Base-by-base conservation (phyloP, 2,329 filamentous ascomycete genomes). In the Microcyclosporella mali region DNA sequence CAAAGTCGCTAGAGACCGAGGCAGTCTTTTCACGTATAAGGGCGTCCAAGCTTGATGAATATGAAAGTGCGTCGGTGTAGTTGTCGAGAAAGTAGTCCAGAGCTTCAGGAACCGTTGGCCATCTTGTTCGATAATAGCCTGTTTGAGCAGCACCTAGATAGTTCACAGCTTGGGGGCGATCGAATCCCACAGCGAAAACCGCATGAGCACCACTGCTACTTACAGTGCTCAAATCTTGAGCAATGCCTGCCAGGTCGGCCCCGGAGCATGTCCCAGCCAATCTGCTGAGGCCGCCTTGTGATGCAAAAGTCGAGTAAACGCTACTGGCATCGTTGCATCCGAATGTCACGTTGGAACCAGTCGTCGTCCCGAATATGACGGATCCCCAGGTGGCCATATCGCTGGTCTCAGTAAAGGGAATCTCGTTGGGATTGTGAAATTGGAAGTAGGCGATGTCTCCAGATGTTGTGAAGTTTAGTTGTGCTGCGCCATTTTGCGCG, bases 371-470 rank as follows among this genome's bases (percentile, higher is more conserved):
- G 28, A 55, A 57, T 1, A 58, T 33, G 1, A 56, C 45, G 14
- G 53, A 52, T 4, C 56, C 56, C 35, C 51, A 58, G 0, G 52
- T 51, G 9, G 56, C 56, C 49, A 45, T 47, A 30, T 58, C 56
- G 30, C 43, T 46, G 9, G 31, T 37, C 37, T 58, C 53, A 2
- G 51, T 54, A 36, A 51, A 58, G 1, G 42, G 45, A 3, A 50
- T 54, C 31, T 57, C 39, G 15, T 56, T 29, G 6, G 49, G 40
- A 18, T 58, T 57, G 41, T 55, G 41, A 31, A 53, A 57, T 25
- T 42, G 40, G 33, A 56, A 58, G 41, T 45, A 54, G 6, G 40
- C 43, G 6, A 46, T 34, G 19, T 43, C 31, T 19, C 37, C 49
- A 12, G 42, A 37, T 2, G 33, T 45, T 2, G 53, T 51, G 15